phyloP scores from a whole-genome alignment of 2,329 filamentous ascomycete genomes.

The Dactylellina haptotyla region DNA sequence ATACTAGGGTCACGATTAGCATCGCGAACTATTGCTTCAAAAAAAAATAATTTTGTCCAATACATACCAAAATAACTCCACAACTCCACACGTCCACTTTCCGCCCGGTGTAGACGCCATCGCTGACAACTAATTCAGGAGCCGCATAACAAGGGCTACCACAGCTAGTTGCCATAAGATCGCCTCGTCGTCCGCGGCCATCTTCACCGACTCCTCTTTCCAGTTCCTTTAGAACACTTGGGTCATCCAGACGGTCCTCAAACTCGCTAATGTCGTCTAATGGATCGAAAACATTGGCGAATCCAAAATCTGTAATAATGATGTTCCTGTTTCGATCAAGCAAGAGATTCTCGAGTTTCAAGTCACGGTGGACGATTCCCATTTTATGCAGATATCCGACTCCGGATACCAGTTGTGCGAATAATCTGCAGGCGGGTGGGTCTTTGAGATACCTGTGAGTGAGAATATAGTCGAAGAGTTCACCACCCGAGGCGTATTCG shows the following conservation, averaged over 20 bases:
- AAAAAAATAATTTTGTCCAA: conserved; percentile 11
- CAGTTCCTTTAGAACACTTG: conserved; percentile 89
- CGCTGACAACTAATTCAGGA: conserved; percentile 94
- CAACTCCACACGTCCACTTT: conserved; percentile 99
- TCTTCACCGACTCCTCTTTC: conserved; percentile 77
- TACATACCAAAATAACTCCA: conserved; percentile 91
- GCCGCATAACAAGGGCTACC: conserved; percentile 98
- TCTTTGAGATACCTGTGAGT: conserved; percentile 98
- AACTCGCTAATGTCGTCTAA: conserved; percentile 87
- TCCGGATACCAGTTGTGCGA: conserved; percentile 93
- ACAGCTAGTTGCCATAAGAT: conserved; percentile 99
- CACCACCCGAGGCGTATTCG: conserved; percentile 96
- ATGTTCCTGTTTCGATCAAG: conserved; percentile 97
- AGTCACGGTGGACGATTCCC: conserved; percentile 94
- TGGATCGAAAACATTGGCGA: conserved; percentile 96
- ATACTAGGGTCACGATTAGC: conserved; percentile 71
- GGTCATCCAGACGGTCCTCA: conserved; percentile 84
- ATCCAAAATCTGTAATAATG: conserved; percentile 99
- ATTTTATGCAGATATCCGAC: conserved; percentile 98
- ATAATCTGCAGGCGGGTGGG: conserved; percentile 85
- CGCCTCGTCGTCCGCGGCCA: conserved; percentile 74
- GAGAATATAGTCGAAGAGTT: conserved; percentile 97
- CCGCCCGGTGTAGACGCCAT: conserved; percentile 93
- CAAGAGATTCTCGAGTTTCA: conserved; percentile 95
- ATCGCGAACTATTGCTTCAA: neutral